Percentiles rank a stretch among this genome's conserved stretches.
phyloP scores from a whole-genome alignment of 1,284 basidiomycete genomes.

The Cutaneotrichosporon dermatis region DNA sequence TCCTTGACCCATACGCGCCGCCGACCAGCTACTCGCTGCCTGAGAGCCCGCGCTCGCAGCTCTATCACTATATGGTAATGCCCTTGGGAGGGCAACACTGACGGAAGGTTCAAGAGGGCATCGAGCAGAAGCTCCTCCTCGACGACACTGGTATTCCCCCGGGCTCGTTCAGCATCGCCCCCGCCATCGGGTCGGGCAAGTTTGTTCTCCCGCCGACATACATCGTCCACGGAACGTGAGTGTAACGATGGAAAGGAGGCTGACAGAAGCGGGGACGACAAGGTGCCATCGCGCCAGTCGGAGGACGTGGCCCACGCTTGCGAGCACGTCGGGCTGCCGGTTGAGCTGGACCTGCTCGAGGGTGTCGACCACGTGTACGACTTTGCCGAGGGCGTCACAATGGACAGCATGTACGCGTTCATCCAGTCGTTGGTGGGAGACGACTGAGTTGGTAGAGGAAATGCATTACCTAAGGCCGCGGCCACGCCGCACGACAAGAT shows the following conservation, averaged over 20 bases:
- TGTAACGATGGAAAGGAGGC: not conserved
- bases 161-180: conserved; percentile 1
- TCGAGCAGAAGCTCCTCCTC: conserved; percentile 5
- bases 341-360: conserved; percentile 4
- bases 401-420: not conserved
- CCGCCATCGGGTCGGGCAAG: conserved; percentile 6
- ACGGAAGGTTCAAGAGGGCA: not conserved
- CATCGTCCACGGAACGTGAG: conserved; percentile 15
- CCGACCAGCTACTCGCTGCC: not conserved
- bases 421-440: not conserved
- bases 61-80: conserved; percentile 10
- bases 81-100: not conserved
- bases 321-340: not conserved
- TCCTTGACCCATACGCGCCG: conserved; percentile 9
- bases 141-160: conserved; percentile 2
- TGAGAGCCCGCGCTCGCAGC: not conserved
- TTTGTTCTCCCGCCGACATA: conserved; percentile 8
- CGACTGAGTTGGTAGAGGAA: not conserved
- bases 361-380: conserved; percentile 16
- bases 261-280: conserved; percentile 10
- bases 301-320: conserved; percentile 9
- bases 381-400: not conserved
- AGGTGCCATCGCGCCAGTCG: conserved; percentile 12
- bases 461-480: too few relatives aligned
- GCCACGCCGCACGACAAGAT: too few relatives aligned